Evolutionary conservation across 2,329 filamentous ascomycete genomes (phyloP).

Genomic region (Xylariomycetidae sp.): DNA sequence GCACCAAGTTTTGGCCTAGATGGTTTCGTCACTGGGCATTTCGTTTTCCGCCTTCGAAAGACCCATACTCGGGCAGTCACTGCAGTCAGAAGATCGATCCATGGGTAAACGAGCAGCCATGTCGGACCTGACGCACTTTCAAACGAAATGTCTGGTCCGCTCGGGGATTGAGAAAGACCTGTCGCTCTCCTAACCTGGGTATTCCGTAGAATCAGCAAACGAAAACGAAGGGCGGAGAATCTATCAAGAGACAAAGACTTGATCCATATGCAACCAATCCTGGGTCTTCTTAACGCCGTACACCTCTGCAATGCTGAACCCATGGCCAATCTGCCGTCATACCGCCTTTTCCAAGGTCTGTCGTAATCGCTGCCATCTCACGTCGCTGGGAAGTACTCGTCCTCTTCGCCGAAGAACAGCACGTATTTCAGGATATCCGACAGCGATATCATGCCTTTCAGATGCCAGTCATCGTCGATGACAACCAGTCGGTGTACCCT

Average conservation of each 20-base stretch:
- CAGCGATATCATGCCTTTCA: conserved; percentile 85
- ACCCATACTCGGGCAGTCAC: too few species aligned
- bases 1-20: too few species aligned
- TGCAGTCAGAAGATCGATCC: too few species aligned
- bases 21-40: too few species aligned
- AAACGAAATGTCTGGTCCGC: conserved; percentile 1
- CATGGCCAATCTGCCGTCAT: conserved; percentile 1
- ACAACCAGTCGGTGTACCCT: conserved; percentile 89
- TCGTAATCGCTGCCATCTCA: conserved; percentile 8
- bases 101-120: too few species aligned
- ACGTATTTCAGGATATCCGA: conserved; percentile 97
- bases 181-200: conserved; percentile 9
- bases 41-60: too few species aligned
- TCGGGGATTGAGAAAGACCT: conserved; percentile 4
- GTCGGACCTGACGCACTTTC: too few species aligned
- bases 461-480: conserved; percentile 79
- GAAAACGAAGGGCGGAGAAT: conserved; percentile 11
- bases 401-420: conserved; percentile 69
- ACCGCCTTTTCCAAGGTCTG: conserved; percentile 14
- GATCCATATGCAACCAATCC: conserved; percentile 16
- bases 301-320: conserved; percentile 24
- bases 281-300: conserved; percentile 27
- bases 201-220: conserved; percentile 9
- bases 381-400: conserved; percentile 31
- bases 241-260: conserved; percentile 17